Evolutionary conservation across 2,329 filamentous ascomycete species (phyloP), one percentile per base, ranked within the genome.

Genomic region (Arthrobotrys musiformis): DNA sequence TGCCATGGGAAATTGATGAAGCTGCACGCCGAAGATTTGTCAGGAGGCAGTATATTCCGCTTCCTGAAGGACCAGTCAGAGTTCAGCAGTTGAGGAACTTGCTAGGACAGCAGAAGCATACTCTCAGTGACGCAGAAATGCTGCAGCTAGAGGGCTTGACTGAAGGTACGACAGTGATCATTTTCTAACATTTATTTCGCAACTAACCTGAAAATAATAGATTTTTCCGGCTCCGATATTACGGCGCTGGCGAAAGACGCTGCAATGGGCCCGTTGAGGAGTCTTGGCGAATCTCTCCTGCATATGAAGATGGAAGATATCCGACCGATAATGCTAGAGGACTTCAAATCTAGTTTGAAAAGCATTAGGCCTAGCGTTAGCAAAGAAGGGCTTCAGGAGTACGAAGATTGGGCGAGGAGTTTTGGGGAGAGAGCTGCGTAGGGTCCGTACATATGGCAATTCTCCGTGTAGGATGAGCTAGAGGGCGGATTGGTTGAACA

Each of bases 1-100:
- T 98, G 73, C 95, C 95, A 0, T 99, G 95, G 95, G 93, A 94
- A 35, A 98, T 99, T 80, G 95, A 99, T 81, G 95, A 98, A 83
- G 95, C 95, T 24, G 95, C 95, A 0, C 88, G 95, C 72, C 87
- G 95, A 70, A 87, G 95, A 61, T 99, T 99, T 82, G 94, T 97
- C 13, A 68, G 95, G 79, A 88, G 95, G 74, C 95, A 98, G 83
- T 99, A 99, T 82, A 99, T 99, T 76, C 94, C 95, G 0, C 85
- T 99, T 8, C 95, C 95, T 0, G 95, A 98, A 82, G 88, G 90
- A 9, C 89, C 91, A 79, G 97, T 96, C 0, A 88, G 95, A 70
- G 90, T 90, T 69, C 88, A 89, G 61, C 95, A 99, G 81, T 84
- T 99, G 50, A 88, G 88, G 79, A 96, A 89, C 6, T 84, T 99